Base-by-base conservation (phyloP, 805 yeast species). In the Myxozyma udenii region DNA sequence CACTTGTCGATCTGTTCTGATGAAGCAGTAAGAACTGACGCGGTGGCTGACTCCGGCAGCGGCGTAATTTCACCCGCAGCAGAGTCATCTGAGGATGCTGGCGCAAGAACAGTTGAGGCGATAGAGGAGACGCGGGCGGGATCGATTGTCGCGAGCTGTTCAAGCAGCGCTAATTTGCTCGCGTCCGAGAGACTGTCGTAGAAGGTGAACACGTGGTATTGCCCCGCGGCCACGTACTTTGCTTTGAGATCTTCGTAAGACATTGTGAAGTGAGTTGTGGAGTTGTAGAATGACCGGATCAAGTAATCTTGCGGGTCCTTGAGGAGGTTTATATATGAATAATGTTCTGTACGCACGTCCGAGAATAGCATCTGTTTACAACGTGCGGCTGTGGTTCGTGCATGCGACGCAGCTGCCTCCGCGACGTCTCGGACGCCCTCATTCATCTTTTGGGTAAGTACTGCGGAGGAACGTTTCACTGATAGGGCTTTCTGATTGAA, bases 191-290 rank as follows among this genome's bases (percentile, higher is more conserved):
- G 68, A 44, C 48, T 21, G 58, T 67, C 69, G 61, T 64, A 68
- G 53, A 69, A 70, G 37, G 61, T 58, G 57, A 70, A 71, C 6
- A 72, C 75, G 32, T 73, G 76, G 49, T 57, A 71, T 59, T 73
- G 76, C 56, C 69, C 70, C 12, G 70, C 71, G 2, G 52, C 56
- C 26, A 66, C 64, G 39, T 67, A 63, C 12, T 61, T 66, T 19
- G 21, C 46, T 18, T 40, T 18, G n/a, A 53, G 16, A 4, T 26
- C 6, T 19, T 41, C 44, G 41, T 41, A 39, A 26, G 51, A 41
- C 46, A 46, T 53, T 4, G 24, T 40, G n/a, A n/a, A n/a, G n/a
- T n/a, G n/a, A n/a, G n/a, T n/a, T n/a, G n/a, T n/a, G n/a, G n/a
- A n/a, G n/a, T n/a, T n/a, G n/a, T n/a, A n/a, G n/a, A n/a, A n/a